Evolutionary conservation across 768 basidiomycete genomes (phyloP).

Genomic region (Galerina marginata): DNA sequence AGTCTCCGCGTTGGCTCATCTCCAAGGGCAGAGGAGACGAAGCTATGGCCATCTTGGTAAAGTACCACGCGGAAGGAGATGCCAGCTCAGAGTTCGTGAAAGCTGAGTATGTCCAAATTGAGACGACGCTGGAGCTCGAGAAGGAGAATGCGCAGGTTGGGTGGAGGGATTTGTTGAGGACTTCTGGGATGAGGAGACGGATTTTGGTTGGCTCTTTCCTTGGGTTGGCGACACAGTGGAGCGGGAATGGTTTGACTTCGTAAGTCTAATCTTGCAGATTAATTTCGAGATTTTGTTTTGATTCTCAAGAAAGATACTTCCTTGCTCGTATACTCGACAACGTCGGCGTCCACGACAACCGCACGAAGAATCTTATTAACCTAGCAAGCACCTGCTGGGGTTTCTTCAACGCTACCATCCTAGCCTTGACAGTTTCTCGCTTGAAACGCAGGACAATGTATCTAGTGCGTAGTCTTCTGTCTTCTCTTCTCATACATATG

Average conservation of each 20-base stretch:
- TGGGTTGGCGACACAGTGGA: conserved; percentile 67
- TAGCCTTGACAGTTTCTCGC: conserved; percentile 54
- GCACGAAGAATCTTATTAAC: conserved; percentile 62
- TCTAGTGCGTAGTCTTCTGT: conserved; percentile 39
- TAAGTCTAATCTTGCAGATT: conserved; percentile 29
- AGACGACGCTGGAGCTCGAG: conserved; percentile 59
- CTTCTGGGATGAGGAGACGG: conserved; percentile 57
- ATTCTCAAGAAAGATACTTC: conserved; percentile 46
- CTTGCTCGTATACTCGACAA: conserved; percentile 59
- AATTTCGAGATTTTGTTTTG: not conserved
- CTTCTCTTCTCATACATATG: not conserved
- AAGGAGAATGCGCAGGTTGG: conserved; percentile 49
- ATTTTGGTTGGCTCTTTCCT: conserved; percentile 54
- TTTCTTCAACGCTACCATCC: conserved; percentile 54
- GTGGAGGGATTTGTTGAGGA: conserved; percentile 51
- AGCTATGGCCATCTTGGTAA: conserved; percentile 51
- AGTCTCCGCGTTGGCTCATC: conserved; percentile 70
- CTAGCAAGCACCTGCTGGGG: conserved; percentile 59
- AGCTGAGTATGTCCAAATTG: conserved; percentile 62
- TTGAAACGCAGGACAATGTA: conserved; percentile 56
- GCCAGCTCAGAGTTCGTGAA: conserved; percentile 57
- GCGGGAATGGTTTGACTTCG: conserved; percentile 65
- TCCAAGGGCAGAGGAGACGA: conserved; percentile 58
- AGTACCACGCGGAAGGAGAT: conserved; percentile 69
- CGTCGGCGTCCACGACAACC: conserved; percentile 55